These are phyloP conservation scores for Pseudopithomyces chartarum DNA, from an alignment of 2,329 filamentous ascomycete genomes.

Conservation along the genomic window DNA sequence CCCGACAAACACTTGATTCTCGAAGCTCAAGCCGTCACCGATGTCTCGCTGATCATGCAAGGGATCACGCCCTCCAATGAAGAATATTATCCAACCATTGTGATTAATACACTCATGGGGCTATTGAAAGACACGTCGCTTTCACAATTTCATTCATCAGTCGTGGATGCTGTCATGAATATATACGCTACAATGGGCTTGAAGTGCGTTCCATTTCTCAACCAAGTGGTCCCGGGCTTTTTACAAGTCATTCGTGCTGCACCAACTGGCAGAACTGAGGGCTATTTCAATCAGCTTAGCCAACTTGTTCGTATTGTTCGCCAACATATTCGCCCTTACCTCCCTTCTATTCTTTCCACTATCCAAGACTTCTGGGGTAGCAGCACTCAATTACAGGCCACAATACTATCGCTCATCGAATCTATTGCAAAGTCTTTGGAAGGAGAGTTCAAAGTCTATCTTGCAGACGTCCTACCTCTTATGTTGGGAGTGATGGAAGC, in stretches of 20 bases:
- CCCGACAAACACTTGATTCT: slow-evolving; percentile 77
- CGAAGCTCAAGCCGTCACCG: slow-evolving; percentile 74
- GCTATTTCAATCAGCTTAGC: slow-evolving; percentile 96
- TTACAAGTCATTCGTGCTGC: slow-evolving; percentile 85
- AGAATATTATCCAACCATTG: slow-evolving; percentile 97
- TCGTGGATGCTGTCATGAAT: slow-evolving; percentile 98
- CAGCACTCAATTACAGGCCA: slow-evolving; percentile 80
- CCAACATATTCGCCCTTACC: slow-evolving; percentile 91
- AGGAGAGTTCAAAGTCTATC: slow-evolving; percentile 96
- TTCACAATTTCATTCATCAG: slow-evolving; percentile 86
- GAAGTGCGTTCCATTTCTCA: slow-evolving; percentile 94
- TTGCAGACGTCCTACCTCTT: slow-evolving; percentile 84
- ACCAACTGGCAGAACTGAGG: slow-evolving; percentile 78
- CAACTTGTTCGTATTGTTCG: slow-evolving; percentile 93
- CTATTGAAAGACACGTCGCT: slow-evolving; percentile 91
- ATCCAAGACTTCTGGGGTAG: slow-evolving; percentile 90
- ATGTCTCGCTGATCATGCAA: slow-evolving; percentile 98
- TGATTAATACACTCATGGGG: slow-evolving; percentile 92
- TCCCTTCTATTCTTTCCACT: slow-evolving; percentile 83
- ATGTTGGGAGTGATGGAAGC: slow-evolving; percentile 95
- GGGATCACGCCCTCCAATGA: slow-evolving; percentile 95
- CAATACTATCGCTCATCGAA: slow-evolving; percentile 89
- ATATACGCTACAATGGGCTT: slow-evolving; percentile 96
- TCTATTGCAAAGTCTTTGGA: slow-evolving; percentile 92
- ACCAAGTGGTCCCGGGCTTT: slow-evolving; percentile 93